Percentiles rank a stretch among this genome's conserved stretches.
These are phyloP conservation scores for Coffea humblotiana DNA, from an alignment of 305 asterid species.

Conservation along the genomic window DNA sequence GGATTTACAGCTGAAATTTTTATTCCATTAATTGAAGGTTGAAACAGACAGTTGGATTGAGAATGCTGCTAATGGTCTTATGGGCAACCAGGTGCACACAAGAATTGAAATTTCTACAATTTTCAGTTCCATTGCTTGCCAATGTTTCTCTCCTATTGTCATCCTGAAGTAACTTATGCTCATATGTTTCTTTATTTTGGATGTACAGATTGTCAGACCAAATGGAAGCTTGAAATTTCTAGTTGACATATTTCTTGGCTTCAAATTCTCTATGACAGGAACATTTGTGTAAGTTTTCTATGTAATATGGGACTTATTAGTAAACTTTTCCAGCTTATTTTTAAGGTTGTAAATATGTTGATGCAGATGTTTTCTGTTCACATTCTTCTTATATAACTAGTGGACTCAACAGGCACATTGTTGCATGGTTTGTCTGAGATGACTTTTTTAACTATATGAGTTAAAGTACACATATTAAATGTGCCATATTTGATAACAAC, in stretches of 20 bases:
- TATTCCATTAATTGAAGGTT: conserved; percentile 38
- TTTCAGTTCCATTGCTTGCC: not conserved
- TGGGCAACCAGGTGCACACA: conserved; percentile 77
- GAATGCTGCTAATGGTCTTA: conserved; percentile 91
- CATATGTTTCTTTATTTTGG: not conserved
- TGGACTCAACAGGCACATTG: too few species aligned
- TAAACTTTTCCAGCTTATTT: too few species aligned
- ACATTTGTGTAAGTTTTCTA: conserved; percentile 59
- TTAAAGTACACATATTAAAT: too few species aligned
- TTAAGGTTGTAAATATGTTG: too few species aligned
- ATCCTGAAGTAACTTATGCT: not conserved
- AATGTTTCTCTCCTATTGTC: not conserved
- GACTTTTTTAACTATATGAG: too few species aligned
- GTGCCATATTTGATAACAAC: too few species aligned
- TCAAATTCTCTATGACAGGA: conserved; percentile 87
- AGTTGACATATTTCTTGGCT: conserved; percentile 64
- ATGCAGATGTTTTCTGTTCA: too few species aligned
- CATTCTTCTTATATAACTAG: too few species aligned
- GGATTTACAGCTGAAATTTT: not conserved
- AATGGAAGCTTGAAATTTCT: conserved; percentile 70
- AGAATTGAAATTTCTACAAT: not conserved
- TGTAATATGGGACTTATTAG: not conserved
- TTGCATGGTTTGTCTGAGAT: too few species aligned
- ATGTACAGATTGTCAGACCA: conserved; percentile 56
- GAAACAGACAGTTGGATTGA: conserved; percentile 95